A percentile compares a stretch with the other conserved stretches of the same genome.
These are phyloP conservation scores for Typha latifolia DNA, from an alignment of 176 grass and related monocot species.

Conservation along the genomic window DNA sequence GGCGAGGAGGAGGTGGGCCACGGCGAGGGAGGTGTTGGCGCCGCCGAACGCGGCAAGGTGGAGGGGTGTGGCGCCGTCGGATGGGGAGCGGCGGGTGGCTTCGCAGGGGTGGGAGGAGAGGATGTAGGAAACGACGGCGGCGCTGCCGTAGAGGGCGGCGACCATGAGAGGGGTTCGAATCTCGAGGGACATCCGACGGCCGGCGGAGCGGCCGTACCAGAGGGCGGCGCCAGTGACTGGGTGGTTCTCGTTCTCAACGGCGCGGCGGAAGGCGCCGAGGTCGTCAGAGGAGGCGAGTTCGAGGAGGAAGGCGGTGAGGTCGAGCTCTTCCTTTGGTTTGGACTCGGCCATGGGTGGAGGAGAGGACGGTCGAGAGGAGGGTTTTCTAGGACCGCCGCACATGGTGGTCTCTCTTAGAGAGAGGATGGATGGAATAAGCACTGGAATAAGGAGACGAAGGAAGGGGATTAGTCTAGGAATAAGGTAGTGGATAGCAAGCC, in stretches of 20 bases:
- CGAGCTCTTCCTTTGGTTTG: neutral
- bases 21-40: constrained; percentile 17
- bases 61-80: constrained; percentile 61
- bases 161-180: constrained; percentile 75
- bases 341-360: neutral
- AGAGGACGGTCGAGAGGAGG: constrained; percentile 19
- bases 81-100: constrained; percentile 35
- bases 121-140: constrained; percentile 37
- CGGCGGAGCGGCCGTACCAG: constrained; percentile 55
- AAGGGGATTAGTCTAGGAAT: neutral
- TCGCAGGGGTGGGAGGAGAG: constrained; percentile 24
- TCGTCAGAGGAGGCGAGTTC: constrained; percentile 81
- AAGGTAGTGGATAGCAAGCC: constrained; percentile 8
- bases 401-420: constrained; percentile 27
- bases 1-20: constrained; percentile 42
- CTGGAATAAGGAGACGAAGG: neutral
- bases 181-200: constrained; percentile 10
- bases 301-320: constrained; percentile 26
- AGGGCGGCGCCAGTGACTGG: neutral
- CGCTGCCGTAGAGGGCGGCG: constrained; percentile 65
- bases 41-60: constrained; percentile 62
- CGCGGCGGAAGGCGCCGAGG: constrained; percentile 32
- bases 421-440: neutral
- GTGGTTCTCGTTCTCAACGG: constrained; percentile 39
- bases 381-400: constrained; percentile 68